phyloP scores from a whole-genome alignment of 2,329 filamentous ascomycete genomes.

The Truncatella angustata region DNA sequence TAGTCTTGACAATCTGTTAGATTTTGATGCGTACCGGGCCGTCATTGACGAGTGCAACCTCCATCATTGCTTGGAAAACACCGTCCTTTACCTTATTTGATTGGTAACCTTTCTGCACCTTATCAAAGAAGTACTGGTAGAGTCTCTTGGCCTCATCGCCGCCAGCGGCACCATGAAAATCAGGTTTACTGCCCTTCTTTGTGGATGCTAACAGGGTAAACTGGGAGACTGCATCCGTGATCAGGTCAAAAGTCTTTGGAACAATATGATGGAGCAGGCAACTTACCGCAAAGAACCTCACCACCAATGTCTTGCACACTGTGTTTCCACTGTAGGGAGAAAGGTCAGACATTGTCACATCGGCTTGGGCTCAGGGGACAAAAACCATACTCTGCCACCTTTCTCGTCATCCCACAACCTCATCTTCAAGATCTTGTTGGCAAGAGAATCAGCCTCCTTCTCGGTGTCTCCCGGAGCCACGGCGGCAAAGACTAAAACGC shows the following conservation, averaged over 20 bases:
- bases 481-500: conserved; percentile 86
- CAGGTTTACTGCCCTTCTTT: conserved; percentile 94
- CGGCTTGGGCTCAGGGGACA: not conserved
- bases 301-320: conserved; percentile 85
- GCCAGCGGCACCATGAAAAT: conserved; percentile 85
- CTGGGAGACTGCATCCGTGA: conserved; percentile 70
- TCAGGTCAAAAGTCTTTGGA: not conserved
- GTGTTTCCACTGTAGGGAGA: conserved; percentile 86
- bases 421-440: conserved; percentile 82
- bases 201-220: conserved; percentile 91
- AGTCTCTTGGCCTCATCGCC: conserved; percentile 75
- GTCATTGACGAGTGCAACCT: conserved; percentile 89
- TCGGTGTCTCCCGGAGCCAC: conserved; percentile 87
- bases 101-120: conserved; percentile 70
- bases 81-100: conserved; percentile 84
- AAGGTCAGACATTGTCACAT: conserved; percentile 16
- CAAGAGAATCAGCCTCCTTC: conserved; percentile 82
- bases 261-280: too few relatives aligned
- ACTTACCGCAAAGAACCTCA: conserved; percentile 88
- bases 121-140: conserved; percentile 80
- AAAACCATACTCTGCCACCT: conserved; percentile 57
- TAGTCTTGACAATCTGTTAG: not conserved
- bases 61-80: conserved; percentile 99
- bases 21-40: conserved; percentile 50
- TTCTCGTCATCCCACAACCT: conserved; percentile 86